Conservation (phyloP, 257 asterid species). For the Coffea canephora region DNA sequence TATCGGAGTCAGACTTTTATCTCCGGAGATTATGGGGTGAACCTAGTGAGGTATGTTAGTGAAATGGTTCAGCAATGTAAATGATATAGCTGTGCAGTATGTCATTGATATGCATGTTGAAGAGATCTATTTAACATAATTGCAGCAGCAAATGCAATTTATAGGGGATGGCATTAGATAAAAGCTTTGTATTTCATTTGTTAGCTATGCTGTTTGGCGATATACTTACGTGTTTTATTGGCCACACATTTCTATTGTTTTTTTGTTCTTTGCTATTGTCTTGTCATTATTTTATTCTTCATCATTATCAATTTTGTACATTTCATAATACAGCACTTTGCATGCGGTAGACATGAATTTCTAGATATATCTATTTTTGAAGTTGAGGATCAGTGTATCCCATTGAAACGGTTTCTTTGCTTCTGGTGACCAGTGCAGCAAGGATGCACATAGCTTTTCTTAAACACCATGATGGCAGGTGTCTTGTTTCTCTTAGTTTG, state of each 20-base stretch:
- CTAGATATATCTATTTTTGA: not conserved
- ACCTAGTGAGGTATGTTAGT: slow-evolving; percentile 74
- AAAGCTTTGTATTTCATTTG: not conserved
- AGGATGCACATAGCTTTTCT: not conserved
- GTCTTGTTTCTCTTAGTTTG: not conserved
- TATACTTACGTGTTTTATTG: not conserved
- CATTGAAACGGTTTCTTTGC: not conserved
- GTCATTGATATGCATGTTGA: not conserved
- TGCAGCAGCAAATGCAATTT: not conserved
- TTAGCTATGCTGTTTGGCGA: not conserved
- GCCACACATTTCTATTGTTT: not conserved
- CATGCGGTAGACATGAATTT: not conserved
- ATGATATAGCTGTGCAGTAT: not conserved
- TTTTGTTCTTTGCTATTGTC: not conserved
- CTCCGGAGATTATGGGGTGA: slow-evolving; percentile 99
- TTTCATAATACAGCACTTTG: not conserved
- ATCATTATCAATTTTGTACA: not conserved
- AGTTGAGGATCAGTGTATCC: not conserved
- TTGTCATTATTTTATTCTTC: not conserved
- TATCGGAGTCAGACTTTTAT: slow-evolving; percentile 82
- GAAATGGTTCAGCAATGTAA: not conserved
- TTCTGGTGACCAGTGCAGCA: not conserved
- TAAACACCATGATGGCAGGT: not conserved
- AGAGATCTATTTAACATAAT: not conserved
- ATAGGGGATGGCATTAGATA: not conserved